Conservation (phyloP, 257 asterid species). For the Nicotiana undulata region DNA sequence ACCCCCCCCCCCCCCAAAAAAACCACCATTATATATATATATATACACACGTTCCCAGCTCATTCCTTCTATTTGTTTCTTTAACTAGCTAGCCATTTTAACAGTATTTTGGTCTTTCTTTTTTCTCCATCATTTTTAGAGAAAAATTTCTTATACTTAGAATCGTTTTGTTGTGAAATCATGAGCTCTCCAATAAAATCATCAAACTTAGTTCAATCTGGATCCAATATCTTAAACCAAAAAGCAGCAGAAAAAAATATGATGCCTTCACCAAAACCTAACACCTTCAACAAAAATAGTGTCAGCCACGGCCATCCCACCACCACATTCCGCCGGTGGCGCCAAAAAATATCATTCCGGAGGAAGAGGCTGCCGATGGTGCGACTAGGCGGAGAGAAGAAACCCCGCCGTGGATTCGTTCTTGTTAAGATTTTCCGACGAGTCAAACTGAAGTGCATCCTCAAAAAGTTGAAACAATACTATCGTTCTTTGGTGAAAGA, state of each 20-base stretch:
- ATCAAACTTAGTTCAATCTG: too few relatives aligned
- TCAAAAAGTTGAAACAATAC: constrained; percentile 37
- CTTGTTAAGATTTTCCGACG: constrained; percentile 32
- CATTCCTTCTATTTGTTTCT: not conserved
- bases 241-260: too few relatives aligned
- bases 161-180: not conserved
- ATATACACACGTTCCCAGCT: not conserved
- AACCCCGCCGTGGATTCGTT: constrained; percentile 34
- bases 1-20: too few relatives aligned
- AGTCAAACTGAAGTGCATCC: constrained; percentile 31
- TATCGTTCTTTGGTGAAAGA: constrained; percentile 34
- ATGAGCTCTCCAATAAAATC: not conserved
- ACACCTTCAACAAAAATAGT: constrained; percentile 7
- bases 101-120: not conserved
- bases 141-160: too few relatives aligned
- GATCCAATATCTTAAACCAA: too few relatives aligned
- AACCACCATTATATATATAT: too few relatives aligned
- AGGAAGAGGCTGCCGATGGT: constrained; percentile 37
- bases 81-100: not conserved
- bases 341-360: constrained; percentile 22
- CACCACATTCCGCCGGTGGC: constrained; percentile 26
- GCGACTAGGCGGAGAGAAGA: constrained; percentile 48
- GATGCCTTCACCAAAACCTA: constrained; percentile 15
- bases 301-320: not conserved
- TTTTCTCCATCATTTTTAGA: too few relatives aligned